Base-by-base conservation (phyloP, 495 filamentous ascomycete genomes). In the Daldinia vernicosa region DNA sequence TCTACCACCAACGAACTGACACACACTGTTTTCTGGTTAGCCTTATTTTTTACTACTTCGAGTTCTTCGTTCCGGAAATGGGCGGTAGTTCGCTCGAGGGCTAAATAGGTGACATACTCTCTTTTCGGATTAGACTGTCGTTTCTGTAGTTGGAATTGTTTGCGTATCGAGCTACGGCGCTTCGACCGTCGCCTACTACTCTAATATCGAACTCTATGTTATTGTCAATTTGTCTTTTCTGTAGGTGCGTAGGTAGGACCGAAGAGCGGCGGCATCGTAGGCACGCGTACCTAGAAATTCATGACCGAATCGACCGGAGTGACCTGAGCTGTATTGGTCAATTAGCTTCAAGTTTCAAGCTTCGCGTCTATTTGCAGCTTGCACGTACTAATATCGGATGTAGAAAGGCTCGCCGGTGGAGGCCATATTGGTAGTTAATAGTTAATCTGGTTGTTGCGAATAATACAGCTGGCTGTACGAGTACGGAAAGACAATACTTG, bases 61-160 rank as follows among this genome's bases (percentile, higher is more conserved):
- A 4, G 17, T 28, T 60, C 12, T 28, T 26, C 9, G 12, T 2
- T 24, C 37, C 1, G 5, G 50, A 3, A 2, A 30, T 15, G 22
- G 15, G 9, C 11, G 9, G 11, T 35, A 27, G 4, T 12, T 40
- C 11, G 19, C 9, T 15, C 6, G 19, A 17, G 33, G 6, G n/a
- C n/a, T n/a, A 17, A 17, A 30, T 26, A 58, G 22, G 14, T 40
- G 59, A 50, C 94, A 75, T 85, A 98, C 95, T 98, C 85, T 98
- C 96, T 93, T 98, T 99, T 69, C 96, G 92, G 77, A 99, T 98
- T 72, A 99, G 83, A 67, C 94, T 97, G 81, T 99, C 96, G 83
- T 98, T 98, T 70, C 96, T 90, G 82, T 99, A 99, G 81, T 98
- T 99, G 57, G 95, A 98, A 80, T 99, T 99, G 84, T 99, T 99